These are phyloP conservation scores for Plantago ovata DNA, from an alignment of 257 asterid species.

Conservation along the genomic window DNA sequence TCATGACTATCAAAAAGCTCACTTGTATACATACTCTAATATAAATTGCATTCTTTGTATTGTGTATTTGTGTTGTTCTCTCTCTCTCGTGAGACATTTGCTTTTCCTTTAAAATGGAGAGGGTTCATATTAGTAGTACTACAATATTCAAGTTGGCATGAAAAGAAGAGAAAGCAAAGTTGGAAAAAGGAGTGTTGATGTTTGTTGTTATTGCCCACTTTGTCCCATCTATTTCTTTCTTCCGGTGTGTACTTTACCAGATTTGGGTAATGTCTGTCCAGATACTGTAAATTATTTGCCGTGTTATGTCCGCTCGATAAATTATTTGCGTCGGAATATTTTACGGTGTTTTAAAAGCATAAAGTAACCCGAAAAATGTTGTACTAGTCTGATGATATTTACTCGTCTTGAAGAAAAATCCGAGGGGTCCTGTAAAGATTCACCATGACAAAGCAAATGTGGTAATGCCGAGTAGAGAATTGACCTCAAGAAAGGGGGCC, in stretches of 20 bases:
- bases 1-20: too few species aligned
- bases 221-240: conserved; percentile 13
- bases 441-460: conserved; percentile 28
- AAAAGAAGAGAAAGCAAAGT: conserved; percentile 78
- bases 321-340: too few species aligned
- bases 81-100: conserved; percentile 21
- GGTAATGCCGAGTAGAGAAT: conserved; percentile 27
- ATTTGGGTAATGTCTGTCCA: too few species aligned
- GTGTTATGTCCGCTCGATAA: too few species aligned
- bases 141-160: conserved; percentile 29
- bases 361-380: neutral
- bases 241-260: too few species aligned
- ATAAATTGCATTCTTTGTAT: too few species aligned
- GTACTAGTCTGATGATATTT: conserved; percentile 8
- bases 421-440: conserved; percentile 19
- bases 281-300: too few species aligned
- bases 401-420: conserved; percentile 23
- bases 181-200: conserved; percentile 38
- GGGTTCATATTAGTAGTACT: conserved; percentile 23
- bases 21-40: too few species aligned
- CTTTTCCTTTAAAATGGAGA: conserved; percentile 31
- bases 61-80: conserved; percentile 6
- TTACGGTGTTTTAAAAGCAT: too few species aligned
- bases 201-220: conserved; percentile 34
- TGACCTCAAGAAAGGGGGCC: conserved; percentile 31